Evolutionary conservation across 2,329 filamentous ascomycete genomes (phyloP).

Genomic region (Colletotrichum falcatum): DNA sequence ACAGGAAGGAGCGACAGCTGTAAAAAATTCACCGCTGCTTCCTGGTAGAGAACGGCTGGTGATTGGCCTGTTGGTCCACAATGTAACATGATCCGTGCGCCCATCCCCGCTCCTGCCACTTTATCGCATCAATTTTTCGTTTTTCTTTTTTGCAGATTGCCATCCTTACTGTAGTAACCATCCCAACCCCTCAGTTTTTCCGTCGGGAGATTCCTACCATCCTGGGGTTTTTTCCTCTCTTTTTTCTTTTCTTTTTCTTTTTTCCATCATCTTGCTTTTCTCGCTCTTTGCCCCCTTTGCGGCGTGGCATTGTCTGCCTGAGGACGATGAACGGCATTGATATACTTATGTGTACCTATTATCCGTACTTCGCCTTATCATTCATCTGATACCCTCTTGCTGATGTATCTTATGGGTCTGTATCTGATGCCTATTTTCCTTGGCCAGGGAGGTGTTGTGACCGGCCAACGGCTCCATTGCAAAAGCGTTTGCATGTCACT

Average conservation of each 20-base stretch:
- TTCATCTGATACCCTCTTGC: neutral
- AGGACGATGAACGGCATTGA: neutral
- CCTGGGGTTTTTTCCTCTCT: neutral
- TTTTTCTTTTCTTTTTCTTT: no score
- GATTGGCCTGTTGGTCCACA: conserved; percentile 1
- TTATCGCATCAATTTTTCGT: conserved; percentile 37
- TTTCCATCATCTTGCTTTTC: no score
- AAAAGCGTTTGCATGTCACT: neutral
- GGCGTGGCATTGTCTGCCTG: neutral
- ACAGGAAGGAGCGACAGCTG: conserved; percentile 50
- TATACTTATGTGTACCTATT: no score
- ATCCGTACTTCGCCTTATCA: neutral
- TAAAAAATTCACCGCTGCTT: conserved; percentile 47
- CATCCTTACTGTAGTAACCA: conserved; percentile 28
- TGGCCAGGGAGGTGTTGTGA: neutral
- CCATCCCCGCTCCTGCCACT: conserved; percentile 13
- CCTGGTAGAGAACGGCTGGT: conserved; percentile 12
- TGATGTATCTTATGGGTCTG: neutral
- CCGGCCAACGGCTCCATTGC: neutral
- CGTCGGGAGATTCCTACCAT: neutral
- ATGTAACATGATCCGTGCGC: conserved; percentile 21
- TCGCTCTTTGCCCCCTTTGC: no score
- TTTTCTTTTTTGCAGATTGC: conserved; percentile 2
- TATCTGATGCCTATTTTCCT: neutral
- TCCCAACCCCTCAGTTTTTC: conserved; percentile 39